These are phyloP conservation scores for Protea cynaroides DNA, from an alignment of 164 flowering plant species.

Conservation along the genomic window DNA sequence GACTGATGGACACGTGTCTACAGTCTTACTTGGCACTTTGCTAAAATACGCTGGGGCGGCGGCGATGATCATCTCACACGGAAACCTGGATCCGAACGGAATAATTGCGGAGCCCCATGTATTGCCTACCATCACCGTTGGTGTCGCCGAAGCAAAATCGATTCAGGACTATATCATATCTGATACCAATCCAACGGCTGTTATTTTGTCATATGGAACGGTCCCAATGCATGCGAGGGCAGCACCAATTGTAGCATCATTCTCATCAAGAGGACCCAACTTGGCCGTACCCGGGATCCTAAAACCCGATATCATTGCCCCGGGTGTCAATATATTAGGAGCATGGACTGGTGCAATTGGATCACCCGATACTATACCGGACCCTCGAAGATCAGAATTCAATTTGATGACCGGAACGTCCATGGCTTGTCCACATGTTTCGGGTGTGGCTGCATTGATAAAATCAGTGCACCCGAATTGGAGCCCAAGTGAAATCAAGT, in stretches of 20 bases:
- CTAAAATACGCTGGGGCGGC: conserved; percentile 10
- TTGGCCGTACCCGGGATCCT: conserved; percentile 4
- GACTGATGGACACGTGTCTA: conserved; percentile 5
- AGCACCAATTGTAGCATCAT: conserved; percentile 11
- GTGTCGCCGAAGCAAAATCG: neutral
- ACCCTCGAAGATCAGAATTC: conserved; percentile 5
- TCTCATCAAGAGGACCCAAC: conserved; percentile 12
- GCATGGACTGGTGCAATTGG: conserved; percentile 17
- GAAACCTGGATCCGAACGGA: conserved; percentile 4
- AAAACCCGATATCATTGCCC: conserved; percentile 27
- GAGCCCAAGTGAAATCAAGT: conserved; percentile 24
- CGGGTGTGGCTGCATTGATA: conserved; percentile 22
- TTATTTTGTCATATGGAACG: conserved; percentile 5
- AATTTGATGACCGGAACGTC: conserved; percentile 27
- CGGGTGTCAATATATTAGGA: conserved; percentile 27
- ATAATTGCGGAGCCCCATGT: conserved; percentile 13
- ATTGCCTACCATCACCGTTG: conserved; percentile 2
- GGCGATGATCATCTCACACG: conserved; percentile 12
- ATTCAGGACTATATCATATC: neutral
- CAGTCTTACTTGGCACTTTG: neutral
- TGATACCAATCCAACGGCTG: conserved; percentile 11
- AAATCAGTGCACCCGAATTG: conserved; percentile 19
- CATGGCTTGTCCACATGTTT: conserved; percentile 33
- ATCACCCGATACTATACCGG: neutral
- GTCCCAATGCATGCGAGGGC: neutral